Conservation (phyloP, 2,329 filamentous ascomycete genomes). For the Phyllosticta ampelicida region DNA sequence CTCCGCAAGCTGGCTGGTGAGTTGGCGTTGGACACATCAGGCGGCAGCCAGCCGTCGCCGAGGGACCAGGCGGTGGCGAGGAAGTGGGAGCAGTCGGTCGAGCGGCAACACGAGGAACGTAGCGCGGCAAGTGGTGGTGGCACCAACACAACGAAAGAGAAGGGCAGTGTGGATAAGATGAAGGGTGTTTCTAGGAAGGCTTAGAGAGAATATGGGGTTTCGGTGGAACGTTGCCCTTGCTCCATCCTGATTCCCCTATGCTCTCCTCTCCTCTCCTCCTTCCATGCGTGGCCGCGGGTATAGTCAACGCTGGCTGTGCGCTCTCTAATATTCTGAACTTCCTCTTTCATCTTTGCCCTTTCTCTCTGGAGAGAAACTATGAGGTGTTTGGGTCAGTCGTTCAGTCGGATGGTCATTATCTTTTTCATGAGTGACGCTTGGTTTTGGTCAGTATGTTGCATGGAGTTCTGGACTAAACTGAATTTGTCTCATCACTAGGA, state of each 20-base stretch:
- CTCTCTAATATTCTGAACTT: no score
- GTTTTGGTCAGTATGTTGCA: no score
- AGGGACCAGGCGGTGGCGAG: not conserved
- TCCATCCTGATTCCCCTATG: not conserved
- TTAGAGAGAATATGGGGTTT: not conserved
- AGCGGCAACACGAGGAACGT: not conserved
- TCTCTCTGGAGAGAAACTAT: no score
- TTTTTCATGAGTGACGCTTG: no score
- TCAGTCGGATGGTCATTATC: no score
- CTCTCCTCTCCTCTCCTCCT: not conserved
- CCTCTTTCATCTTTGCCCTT: no score
- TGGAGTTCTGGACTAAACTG: no score
- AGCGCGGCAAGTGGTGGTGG: not conserved
- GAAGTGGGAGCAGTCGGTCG: not conserved
- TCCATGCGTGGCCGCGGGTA: not conserved
- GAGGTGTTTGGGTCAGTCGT: no score
- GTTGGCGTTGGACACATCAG: not conserved
- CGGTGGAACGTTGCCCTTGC: not conserved
- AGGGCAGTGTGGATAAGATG: not conserved
- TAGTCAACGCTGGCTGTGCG: no score
- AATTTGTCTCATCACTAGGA: no score
- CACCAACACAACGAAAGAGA: not conserved
- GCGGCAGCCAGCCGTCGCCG: not conserved
- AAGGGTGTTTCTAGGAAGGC: not conserved
- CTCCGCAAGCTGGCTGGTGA: conserved; percentile 10